Conservation (phyloP, 345 rosid species). For the Rhodomyrtus tomentosa region DNA sequence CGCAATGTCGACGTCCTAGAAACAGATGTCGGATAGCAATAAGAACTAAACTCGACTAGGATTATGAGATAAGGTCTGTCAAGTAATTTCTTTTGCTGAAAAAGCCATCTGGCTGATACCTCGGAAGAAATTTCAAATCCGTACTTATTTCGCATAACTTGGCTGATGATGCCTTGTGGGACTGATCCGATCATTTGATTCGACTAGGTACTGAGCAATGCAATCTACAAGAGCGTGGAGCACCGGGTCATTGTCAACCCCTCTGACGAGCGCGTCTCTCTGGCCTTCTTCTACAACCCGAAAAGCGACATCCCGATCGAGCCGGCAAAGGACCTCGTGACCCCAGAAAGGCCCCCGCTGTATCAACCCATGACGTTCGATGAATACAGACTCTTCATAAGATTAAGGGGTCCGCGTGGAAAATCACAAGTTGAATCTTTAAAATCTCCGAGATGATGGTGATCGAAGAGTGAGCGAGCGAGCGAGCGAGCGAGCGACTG, state of each 20-base stretch:
- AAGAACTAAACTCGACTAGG: no score
- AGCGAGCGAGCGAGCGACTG: no score
- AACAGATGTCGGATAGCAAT: neutral
- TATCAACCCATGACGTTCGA: constrained; percentile 78
- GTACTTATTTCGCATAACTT: neutral
- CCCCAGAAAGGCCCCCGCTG: constrained; percentile 36
- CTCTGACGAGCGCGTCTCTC: constrained; percentile 45
- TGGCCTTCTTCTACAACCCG: constrained; percentile 95
- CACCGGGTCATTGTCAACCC: constrained; percentile 83
- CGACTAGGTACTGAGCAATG: constrained; percentile 71
- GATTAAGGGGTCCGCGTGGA: constrained; percentile 70
- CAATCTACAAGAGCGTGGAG: constrained; percentile 81
- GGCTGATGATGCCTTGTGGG: neutral
- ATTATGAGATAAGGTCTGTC: no score
- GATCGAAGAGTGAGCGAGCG: neutral
- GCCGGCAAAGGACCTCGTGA: constrained; percentile 57
- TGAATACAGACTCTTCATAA: constrained; percentile 66
- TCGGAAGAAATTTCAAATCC: neutral
- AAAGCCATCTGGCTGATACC: neutral
- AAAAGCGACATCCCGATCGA: constrained; percentile 65
- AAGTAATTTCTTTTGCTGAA: neutral
- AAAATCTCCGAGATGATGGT: constrained; percentile 15
- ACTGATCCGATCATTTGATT: neutral
- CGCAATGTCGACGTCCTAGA: neutral
- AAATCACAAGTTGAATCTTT: constrained; percentile 80